Percentiles rank a stretch among this genome's conserved stretches.
Evolutionary conservation across 257 asterid species (phyloP).

Genomic region (Solanum phureja): DNA sequence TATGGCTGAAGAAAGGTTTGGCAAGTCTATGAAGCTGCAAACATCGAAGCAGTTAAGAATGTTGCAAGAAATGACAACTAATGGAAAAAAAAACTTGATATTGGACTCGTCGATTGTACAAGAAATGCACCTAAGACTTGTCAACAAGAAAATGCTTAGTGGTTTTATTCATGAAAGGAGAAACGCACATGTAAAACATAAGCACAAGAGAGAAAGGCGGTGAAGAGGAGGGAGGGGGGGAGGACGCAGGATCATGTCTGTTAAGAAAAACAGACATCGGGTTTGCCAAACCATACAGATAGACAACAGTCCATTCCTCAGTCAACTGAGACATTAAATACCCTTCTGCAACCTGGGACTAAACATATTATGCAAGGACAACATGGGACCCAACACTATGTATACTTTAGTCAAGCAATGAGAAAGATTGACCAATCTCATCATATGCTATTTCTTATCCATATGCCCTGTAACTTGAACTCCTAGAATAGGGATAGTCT

Average conservation of each 20-base stretch:
- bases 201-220: background rate
- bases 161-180: background rate
- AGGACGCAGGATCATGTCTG: background rate
- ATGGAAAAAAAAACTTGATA: background rate
- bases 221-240: background rate
- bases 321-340: background rate
- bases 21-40: slow-evolving; percentile 40
- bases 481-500: background rate
- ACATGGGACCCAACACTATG: background rate
- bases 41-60: background rate
- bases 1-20: slow-evolving; percentile 45
- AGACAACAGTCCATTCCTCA: background rate
- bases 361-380: background rate
- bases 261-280: background rate
- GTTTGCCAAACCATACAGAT: background rate
- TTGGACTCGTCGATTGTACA: background rate
- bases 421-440: background rate
- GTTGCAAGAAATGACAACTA: background rate
- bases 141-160: background rate
- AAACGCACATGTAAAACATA: background rate
- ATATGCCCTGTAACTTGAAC: background rate
- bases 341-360: background rate
- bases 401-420: background rate
- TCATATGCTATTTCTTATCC: background rate
- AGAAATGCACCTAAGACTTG: background rate